Evolutionary conservation across 306 rosid genomes (phyloP), one percentile per base, ranked within the genome.

Genomic region (Prunus campanulata): DNA sequence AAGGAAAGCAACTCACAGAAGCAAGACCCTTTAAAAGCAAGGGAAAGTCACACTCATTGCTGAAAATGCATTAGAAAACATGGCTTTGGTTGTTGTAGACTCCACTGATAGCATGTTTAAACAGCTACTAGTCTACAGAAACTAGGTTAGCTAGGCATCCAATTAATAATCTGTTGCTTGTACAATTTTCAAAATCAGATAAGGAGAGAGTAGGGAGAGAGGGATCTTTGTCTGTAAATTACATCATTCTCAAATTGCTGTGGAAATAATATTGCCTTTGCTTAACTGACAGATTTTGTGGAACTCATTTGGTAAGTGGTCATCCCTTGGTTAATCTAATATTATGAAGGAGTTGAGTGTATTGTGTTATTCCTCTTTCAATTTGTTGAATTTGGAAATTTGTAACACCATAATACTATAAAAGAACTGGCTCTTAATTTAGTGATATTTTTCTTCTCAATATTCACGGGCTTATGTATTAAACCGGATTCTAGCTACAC

Each of bases 141-240:
- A 25, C 66, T 51, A 59, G 69, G 29, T 5, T 15, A 35, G 24
- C 14, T 11, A 30, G 44, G 44, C 16, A 50, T 50, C 79, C 29
- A 49, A 77, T 77, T 9, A 46, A 6, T 50, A 49, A 39, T 39
- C 9, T 10, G 18, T 22, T 16, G 63, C 39, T 62, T 42, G 64
- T 50, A 7, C 60, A 5, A 18, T 14, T 18, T 65, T 54, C 15
- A 44, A 72, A 66, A 72, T 60, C 3, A 30, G 66, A 39, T 52
- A 9, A 24, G 35, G 65, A 24, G 65, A 9, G 22, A 24, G 15
- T 24, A 30, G 65, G 16, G 35, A 32, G 35, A 66, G 35, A 66
- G 44, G 71, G 69, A 73, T 73, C 70, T 18, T 46, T 74, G 79
- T 74, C 83, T 50, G 25, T 14, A 52, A 27, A 78, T 6, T 35